Evolutionary conservation across 495 filamentous ascomycete genomes (phyloP).

Genomic region (Hamigera avellanea): DNA sequence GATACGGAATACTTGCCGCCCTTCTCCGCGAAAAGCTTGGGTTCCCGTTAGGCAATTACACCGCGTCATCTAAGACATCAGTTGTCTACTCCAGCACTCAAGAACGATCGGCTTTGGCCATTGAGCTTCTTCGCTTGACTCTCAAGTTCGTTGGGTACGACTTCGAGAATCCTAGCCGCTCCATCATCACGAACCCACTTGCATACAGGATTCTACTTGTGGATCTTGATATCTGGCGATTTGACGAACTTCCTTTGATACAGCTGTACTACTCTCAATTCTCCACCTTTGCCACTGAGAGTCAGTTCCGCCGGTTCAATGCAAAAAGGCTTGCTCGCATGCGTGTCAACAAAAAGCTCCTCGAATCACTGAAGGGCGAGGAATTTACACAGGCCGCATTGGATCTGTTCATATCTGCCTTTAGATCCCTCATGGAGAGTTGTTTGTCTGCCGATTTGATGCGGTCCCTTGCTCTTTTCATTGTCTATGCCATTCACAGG

Average conservation of each 20-base stretch:
- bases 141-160: slow-evolving; percentile 83
- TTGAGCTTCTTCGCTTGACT: slow-evolving; percentile 62
- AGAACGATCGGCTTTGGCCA: slow-evolving; percentile 52
- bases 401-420: slow-evolving; percentile 61
- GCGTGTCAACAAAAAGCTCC: slow-evolving; percentile 79
- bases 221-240: slow-evolving; percentile 85
- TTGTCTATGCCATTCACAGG: slow-evolving; percentile 84
- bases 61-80: slow-evolving; percentile 21
- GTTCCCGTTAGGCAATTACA: slow-evolving; percentile 17
- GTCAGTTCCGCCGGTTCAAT: slow-evolving; percentile 89
- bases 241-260: slow-evolving; percentile 58
- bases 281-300: slow-evolving; percentile 64
- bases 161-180: slow-evolving; percentile 60
- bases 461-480: slow-evolving; percentile 79
- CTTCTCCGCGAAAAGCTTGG: slow-evolving; percentile 67
- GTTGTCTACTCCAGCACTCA: slow-evolving; percentile 19
- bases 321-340: slow-evolving; percentile 72
- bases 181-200: slow-evolving; percentile 88
- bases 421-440: slow-evolving; percentile 64
- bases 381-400: slow-evolving; percentile 59
- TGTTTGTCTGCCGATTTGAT: slow-evolving; percentile 73
- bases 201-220: slow-evolving; percentile 86
- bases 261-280: slow-evolving; percentile 90
- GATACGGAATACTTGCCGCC: slow-evolving; percentile 76
- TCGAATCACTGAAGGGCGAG: slow-evolving; percentile 81